Base-by-base conservation (phyloP, 1,284 basidiomycete species). In the Microbotryomycetes sp. region DNA sequence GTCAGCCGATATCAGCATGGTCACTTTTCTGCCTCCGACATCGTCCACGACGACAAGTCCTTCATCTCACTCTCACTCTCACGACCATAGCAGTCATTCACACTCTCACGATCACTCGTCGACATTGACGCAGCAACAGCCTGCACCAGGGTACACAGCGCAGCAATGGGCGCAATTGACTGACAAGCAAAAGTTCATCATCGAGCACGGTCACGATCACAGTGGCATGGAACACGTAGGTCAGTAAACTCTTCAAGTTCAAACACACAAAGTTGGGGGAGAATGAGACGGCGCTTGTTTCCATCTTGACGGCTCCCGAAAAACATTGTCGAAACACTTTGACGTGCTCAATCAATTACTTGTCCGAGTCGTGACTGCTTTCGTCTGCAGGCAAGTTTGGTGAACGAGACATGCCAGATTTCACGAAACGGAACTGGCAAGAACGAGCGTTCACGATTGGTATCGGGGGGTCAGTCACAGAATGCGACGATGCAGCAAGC, bases 401-500 rank as follows among this genome's bases (percentile, higher is more conserved):
- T 23, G 91, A 97, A 74, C 82, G 94, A 28, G 93, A 97, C 73
- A 76, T 97, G 75, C 94, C 94, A 13, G 87, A 97, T 74, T 97
- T 88, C 73, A 80, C 84, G 6, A 76, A 78, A 2, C 81, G 94
- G 45, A 88, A 93, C 78, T 98, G 92, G 75, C 82, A 85, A 57
- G 93, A 97, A 78, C 80, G 94, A 64, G 93, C 91, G 1, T 98
- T 98, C 77, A 98, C 94, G 0, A 80, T 98, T 60, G 94, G 94
- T 4, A 97, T 97, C 61, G 94, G 94, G 72, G 94, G 93, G 90
- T 92, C 73, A 62, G 83, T 74, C 21, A 72, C 16, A 26, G n/a
- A 49, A 6, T n/a, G 18, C 41, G 41, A n/a, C 50, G 13, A 16
- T 24, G 30, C 24, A 35, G 9, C 45, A 16, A 55, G 48, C 26